Percentiles rank a stretch among this genome's conserved stretches.
These are phyloP conservation scores for Dillenia turbinata DNA, from an alignment of 164 flowering plant species.

Conservation along the genomic window DNA sequence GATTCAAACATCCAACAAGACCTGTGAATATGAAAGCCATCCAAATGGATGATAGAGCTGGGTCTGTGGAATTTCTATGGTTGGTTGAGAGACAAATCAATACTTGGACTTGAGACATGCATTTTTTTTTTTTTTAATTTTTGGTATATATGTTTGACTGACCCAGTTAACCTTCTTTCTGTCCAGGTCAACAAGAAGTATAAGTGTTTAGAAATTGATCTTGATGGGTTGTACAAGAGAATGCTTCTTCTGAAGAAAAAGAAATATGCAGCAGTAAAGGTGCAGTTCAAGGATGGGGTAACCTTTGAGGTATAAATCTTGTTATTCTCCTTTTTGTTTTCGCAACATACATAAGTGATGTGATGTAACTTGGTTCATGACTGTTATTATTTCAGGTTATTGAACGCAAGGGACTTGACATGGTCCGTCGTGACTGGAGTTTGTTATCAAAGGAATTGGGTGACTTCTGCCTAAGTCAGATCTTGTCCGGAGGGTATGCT, in stretches of 20 bases:
- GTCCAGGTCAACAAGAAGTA: constrained; percentile 91
- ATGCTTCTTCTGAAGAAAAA: constrained; percentile 98
- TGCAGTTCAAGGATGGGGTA: constrained; percentile 72
- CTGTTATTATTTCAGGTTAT: constrained; percentile 48
- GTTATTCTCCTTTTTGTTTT: background rate
- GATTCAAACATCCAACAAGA: too few species aligned
- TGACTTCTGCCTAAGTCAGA: constrained; percentile 83
- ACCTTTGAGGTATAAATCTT: constrained; percentile 58
- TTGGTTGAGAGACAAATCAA: background rate
- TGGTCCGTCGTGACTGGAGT: constrained; percentile 99
- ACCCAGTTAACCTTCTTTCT: background rate
- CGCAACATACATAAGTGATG: constrained; percentile 2
- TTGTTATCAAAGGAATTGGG: constrained; percentile 89
- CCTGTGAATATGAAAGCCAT: background rate
- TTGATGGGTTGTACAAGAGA: constrained; percentile 97
- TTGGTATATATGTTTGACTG: background rate
- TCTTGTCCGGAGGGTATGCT: constrained; percentile 87
- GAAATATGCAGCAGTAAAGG: constrained; percentile 96
- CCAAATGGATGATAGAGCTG: background rate
- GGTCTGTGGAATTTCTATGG: background rate
- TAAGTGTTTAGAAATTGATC: constrained; percentile 84
- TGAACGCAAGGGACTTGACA: constrained; percentile 98
- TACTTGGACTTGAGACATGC: background rate
- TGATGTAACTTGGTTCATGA: constrained; percentile 2
- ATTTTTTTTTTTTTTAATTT: background rate